phyloP scores from a whole-genome alignment of 768 basidiomycete genomes.

The Grammothele lineata region DNA sequence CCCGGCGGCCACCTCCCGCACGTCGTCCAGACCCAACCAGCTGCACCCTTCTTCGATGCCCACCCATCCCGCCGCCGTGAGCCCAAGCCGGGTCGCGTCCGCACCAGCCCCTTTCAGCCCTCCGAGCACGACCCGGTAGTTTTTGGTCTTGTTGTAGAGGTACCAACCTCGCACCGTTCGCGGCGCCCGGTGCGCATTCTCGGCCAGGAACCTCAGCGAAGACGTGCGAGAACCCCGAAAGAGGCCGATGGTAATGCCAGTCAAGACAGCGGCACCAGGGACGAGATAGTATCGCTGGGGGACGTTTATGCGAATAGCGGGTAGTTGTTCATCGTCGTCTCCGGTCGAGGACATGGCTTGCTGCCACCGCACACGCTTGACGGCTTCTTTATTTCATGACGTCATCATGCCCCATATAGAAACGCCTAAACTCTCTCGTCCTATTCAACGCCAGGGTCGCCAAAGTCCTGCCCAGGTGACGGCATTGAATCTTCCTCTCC shows the following conservation, averaged over 20 bases:
- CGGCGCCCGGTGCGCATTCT: conserved; percentile 86
- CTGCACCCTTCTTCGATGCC: conserved; percentile 42
- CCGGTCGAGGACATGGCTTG: conserved; percentile 18
- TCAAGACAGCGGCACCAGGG: conserved; percentile 52
- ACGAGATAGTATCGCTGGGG: conserved; percentile 59
- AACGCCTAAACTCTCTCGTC: too few relatives aligned
- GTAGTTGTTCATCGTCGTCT: conserved; percentile 16
- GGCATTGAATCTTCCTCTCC: too few relatives aligned
- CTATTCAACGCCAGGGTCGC: too few relatives aligned
- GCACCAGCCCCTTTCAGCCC: conserved; percentile 63
- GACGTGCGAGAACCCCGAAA: conserved; percentile 68
- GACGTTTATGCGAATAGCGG: conserved; percentile 37
- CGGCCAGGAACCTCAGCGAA: conserved; percentile 82
- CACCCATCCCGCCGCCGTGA: conserved; percentile 44
- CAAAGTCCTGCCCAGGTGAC: too few relatives aligned
- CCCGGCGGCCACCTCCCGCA: conserved; percentile 59
- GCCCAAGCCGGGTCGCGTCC: conserved; percentile 50
- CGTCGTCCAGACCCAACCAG: conserved; percentile 34
- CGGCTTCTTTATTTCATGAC: conserved; percentile 7
- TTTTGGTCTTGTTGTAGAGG: conserved; percentile 95
- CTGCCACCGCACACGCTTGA: background rate
- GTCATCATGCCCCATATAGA: conserved; percentile 5
- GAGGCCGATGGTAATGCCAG: conserved; percentile 68
- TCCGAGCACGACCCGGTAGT: conserved; percentile 76
- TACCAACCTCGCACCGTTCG: conserved; percentile 90